phyloP scores from a whole-genome alignment of 1,139 yeast species.

The Blastobotrys apis region DNA sequence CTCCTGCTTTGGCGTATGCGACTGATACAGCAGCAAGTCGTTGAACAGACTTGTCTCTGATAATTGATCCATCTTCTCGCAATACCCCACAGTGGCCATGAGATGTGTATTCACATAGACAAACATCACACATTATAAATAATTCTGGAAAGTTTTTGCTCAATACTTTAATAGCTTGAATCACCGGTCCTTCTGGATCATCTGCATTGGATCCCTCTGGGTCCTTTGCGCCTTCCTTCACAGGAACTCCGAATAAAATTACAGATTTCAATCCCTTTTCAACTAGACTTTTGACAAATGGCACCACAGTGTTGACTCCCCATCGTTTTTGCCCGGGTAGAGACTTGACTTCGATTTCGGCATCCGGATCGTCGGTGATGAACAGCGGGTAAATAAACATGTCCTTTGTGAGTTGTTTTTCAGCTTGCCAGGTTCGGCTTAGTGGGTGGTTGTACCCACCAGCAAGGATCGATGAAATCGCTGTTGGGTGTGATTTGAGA shows the following conservation, averaged over 20 bases:
- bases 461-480: constrained; percentile 73
- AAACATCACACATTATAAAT: constrained; percentile 89
- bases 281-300: constrained; percentile 65
- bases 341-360: constrained; percentile 65
- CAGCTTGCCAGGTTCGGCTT: constrained; percentile 86
- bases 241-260: constrained; percentile 86
- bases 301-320: constrained; percentile 76
- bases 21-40: constrained; percentile 94
- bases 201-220: constrained; percentile 85
- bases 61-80: constrained; percentile 78
- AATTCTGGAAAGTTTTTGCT: constrained; percentile 68
- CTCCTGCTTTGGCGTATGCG: constrained; percentile 93
- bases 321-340: constrained; percentile 84
- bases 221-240: constrained; percentile 72
- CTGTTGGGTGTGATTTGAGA: constrained; percentile 43
- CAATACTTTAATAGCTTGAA: constrained; percentile 65
- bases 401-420: constrained; percentile 71
- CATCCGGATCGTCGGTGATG: constrained; percentile 77
- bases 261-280: constrained; percentile 82
- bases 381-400: constrained; percentile 94
- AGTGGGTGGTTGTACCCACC: constrained; percentile 95
- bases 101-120: constrained; percentile 92
- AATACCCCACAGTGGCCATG: constrained; percentile 97
- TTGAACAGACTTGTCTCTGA: constrained; percentile 68
- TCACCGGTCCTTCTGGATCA: constrained; percentile 95